phyloP scores from a whole-genome alignment of 2,329 filamentous ascomycete genomes.

The Sporothrix phasma region DNA sequence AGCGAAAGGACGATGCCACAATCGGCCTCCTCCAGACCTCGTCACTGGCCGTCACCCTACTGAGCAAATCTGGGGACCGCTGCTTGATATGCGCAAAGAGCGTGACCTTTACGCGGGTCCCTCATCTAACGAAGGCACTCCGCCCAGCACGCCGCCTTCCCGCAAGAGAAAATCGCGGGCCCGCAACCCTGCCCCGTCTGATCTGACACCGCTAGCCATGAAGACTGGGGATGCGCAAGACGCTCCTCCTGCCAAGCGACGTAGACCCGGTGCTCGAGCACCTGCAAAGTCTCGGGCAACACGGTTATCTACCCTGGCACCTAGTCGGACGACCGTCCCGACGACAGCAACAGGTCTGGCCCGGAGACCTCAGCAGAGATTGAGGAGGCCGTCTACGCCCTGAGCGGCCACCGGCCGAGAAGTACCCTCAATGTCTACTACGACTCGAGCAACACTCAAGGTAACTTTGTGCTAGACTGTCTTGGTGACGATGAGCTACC shows the following conservation, averaged over 20 bases:
- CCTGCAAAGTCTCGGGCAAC: not conserved
- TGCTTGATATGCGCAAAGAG: conserved; percentile 40
- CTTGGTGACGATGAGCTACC: not conserved
- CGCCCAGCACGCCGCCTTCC: conserved; percentile 31
- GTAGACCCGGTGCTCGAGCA: not conserved
- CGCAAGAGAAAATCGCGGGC: conserved; percentile 15
- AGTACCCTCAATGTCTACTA: conserved; percentile 14
- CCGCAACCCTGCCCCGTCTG: not conserved
- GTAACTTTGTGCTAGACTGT: conserved; percentile 2
- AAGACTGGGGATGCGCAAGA: not conserved
- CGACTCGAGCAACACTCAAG: conserved; percentile 1
- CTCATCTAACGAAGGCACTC: conserved; percentile 44
- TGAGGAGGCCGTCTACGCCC: conserved; percentile 2
- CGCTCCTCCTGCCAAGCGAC: not conserved
- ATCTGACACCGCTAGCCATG: not conserved
- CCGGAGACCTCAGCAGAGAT: not conserved
- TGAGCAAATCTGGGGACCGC: conserved; percentile 53
- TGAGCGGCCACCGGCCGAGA: not conserved
- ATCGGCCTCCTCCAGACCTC: conserved; percentile 54
- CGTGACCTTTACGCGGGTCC: conserved; percentile 53
- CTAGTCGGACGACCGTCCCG: not conserved
- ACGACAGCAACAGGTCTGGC: not conserved
- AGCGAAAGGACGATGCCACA: conserved; percentile 66
- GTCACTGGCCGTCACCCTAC: conserved; percentile 52
- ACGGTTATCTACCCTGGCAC: not conserved